phyloP scores from a whole-genome alignment of 257 asterid species.

The Solanum acaule region DNA sequence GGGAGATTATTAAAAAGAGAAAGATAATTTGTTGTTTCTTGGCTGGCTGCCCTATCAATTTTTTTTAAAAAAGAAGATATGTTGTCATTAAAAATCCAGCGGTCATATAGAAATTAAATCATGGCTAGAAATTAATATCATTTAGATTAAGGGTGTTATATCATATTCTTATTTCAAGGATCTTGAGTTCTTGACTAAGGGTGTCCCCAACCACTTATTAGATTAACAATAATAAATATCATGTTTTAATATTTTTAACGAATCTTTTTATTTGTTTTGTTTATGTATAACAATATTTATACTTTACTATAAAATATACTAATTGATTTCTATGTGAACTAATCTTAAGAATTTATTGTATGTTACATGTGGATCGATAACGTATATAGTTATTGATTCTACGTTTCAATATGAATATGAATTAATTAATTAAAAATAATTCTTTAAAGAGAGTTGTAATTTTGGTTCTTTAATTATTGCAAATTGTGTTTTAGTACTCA shows the following conservation, averaged over 20 bases:
- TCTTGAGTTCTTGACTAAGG: not conserved
- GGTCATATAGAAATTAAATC: not conserved
- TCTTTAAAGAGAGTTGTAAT: not conserved
- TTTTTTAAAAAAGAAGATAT: too few species aligned
- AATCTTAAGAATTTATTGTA: not conserved
- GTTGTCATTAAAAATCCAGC: not conserved
- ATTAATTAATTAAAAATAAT: too few species aligned
- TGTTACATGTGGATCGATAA: not conserved
- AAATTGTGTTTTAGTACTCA: not conserved
- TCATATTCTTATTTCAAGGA: not conserved
- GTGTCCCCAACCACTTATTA: not conserved
- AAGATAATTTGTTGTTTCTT: not conserved
- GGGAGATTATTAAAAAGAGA: not conserved
- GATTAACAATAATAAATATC: not conserved
- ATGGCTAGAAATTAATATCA: not conserved
- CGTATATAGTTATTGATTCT: not conserved
- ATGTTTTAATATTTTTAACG: not conserved
- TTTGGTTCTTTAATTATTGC: not conserved
- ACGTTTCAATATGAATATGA: not conserved
- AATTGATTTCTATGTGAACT: not conserved
- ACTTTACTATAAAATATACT: not conserved
- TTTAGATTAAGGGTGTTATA: not conserved
- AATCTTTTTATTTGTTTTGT: not conserved
- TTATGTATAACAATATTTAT: not conserved
- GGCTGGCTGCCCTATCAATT: not conserved